Evolutionary conservation across 805 yeast species (phyloP).

Genomic region (Starmerella bacillaris): DNA sequence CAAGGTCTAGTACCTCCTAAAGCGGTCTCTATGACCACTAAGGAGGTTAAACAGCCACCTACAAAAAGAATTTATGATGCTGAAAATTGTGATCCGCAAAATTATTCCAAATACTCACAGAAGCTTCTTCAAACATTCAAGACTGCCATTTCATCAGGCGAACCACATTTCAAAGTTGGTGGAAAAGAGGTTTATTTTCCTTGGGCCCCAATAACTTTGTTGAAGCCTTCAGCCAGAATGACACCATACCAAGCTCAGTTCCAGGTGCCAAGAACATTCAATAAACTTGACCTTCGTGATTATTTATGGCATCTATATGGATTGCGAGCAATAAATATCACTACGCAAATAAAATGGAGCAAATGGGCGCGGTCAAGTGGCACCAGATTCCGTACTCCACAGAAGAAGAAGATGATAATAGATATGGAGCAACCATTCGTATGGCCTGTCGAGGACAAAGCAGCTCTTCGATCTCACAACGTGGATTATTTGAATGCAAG

Average conservation of each 20-base stretch:
- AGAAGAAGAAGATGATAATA: conserved; percentile 86
- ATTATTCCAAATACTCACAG: conserved; percentile 16
- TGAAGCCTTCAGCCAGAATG: conserved; percentile 88
- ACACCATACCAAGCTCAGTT: conserved; percentile 96
- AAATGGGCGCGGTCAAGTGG: conserved; percentile 42
- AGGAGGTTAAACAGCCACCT: conserved; percentile 6
- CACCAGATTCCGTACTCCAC: conserved; percentile 61
- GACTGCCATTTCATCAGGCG: conserved; percentile 24
- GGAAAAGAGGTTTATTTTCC: conserved; percentile 66
- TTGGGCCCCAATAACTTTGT: conserved; percentile 55
- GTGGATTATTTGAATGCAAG: conserved; percentile 14
- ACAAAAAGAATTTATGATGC: conserved; percentile 8
- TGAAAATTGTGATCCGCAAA: conserved; percentile 11
- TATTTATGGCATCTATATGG: conserved; percentile 83
- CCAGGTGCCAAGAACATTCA: conserved; percentile 82
- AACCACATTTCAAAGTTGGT: conserved; percentile 73
- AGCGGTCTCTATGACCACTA: too few species aligned
- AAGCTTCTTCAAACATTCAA: conserved; percentile 8
- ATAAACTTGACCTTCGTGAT: conserved; percentile 86
- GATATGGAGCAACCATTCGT: conserved; percentile 91
- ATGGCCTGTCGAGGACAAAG: conserved; percentile 57
- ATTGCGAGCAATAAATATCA: conserved; percentile 69
- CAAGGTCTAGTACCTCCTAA: conserved; percentile 15
- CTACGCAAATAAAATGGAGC: conserved; percentile 68
- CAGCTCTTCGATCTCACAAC: conserved; percentile 20